phyloP scores from a whole-genome alignment of 2,329 filamentous ascomycete species.

The Aphanocladium album region DNA sequence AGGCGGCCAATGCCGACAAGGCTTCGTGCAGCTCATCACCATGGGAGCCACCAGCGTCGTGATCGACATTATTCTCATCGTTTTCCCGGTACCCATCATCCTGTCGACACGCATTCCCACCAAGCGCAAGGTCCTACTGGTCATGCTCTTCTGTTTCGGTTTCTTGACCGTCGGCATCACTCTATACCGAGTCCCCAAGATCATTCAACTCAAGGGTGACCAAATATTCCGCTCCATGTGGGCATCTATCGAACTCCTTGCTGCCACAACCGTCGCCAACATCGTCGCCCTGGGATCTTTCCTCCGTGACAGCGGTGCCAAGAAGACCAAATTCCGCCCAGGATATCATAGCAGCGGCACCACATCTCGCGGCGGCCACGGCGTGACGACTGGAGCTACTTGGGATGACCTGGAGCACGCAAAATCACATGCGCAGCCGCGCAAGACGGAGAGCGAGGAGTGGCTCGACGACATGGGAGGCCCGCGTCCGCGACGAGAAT shows the following conservation, averaged over 20 bases:
- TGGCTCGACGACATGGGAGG: conserved; percentile 8
- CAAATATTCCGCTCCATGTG: conserved; percentile 83
- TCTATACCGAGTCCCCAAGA: conserved; percentile 66
- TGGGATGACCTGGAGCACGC: conserved; percentile 23
- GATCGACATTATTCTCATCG: conserved; percentile 76
- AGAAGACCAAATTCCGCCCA: conserved; percentile 74
- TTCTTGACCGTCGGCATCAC: conserved; percentile 71
- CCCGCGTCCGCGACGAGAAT: background rate
- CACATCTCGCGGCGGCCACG: conserved; percentile 21
- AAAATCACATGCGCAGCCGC: conserved; percentile 3
- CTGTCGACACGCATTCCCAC: conserved; percentile 67
- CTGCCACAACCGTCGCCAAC: conserved; percentile 79
- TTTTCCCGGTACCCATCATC: conserved; percentile 83
- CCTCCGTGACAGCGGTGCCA: conserved; percentile 77
- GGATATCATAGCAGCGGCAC: conserved; percentile 33
- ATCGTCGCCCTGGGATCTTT: conserved; percentile 84
- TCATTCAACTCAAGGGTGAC: conserved; percentile 61
- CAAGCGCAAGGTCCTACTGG: conserved; percentile 72
- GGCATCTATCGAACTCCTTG: conserved; percentile 81
- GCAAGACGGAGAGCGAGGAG: conserved; percentile 12
- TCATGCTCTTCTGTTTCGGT: conserved; percentile 73
- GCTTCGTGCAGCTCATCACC: conserved; percentile 75
- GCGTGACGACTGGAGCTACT: conserved; percentile 18
- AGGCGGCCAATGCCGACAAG: conserved; percentile 73
- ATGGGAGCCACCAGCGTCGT: conserved; percentile 79